Percentiles rank a stretch among this genome's conserved stretches.
These are phyloP conservation scores for Yamadazyma phyllophila DNA, from an alignment of 805 yeast genomes.

Conservation along the genomic window DNA sequence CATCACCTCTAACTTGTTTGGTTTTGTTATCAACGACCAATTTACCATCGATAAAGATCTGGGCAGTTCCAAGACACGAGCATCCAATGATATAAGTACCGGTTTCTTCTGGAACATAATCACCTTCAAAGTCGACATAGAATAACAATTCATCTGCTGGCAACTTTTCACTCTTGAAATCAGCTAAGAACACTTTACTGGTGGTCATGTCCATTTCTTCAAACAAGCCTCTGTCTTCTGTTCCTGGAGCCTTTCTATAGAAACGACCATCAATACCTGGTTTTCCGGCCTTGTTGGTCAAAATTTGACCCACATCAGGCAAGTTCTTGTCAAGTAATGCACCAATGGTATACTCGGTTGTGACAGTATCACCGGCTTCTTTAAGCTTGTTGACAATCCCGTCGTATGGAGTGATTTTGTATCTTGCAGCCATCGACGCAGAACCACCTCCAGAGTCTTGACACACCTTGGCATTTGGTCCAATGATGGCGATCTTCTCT, in stretches of 20 bases:
- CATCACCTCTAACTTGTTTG: constrained; percentile 46
- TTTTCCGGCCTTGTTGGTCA: constrained; percentile 22
- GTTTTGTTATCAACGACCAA: constrained; percentile 57
- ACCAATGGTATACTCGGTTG: constrained; percentile 29
- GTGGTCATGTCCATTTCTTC: constrained; percentile 19
- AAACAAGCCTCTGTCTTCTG: constrained; percentile 14
- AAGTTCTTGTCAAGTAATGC: constrained; percentile 30
- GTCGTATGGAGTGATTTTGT: constrained; percentile 47
- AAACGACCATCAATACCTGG: constrained; percentile 20
- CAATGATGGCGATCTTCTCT: constrained; percentile 48
- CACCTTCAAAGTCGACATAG: constrained; percentile 45
- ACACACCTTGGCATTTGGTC: constrained; percentile 54
- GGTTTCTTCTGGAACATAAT: constrained; percentile 45
- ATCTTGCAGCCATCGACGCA: constrained; percentile 49
- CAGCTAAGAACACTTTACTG: constrained; percentile 23
- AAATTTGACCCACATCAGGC: constrained; percentile 27
- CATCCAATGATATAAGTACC: constrained; percentile 54
- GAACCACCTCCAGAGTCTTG: constrained; percentile 64
- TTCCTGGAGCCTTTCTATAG: constrained; percentile 18
- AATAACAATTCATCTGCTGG: constrained; percentile 23
- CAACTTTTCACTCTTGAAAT: constrained; percentile 21
- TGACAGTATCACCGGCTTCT: constrained; percentile 23
- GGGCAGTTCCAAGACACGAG: constrained; percentile 53
- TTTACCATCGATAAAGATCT: constrained; percentile 50
- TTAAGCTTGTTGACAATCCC: constrained; percentile 37